Evolutionary conservation across 805 yeast genomes (phyloP).

Genomic region (Ogataea populi-albae): DNA sequence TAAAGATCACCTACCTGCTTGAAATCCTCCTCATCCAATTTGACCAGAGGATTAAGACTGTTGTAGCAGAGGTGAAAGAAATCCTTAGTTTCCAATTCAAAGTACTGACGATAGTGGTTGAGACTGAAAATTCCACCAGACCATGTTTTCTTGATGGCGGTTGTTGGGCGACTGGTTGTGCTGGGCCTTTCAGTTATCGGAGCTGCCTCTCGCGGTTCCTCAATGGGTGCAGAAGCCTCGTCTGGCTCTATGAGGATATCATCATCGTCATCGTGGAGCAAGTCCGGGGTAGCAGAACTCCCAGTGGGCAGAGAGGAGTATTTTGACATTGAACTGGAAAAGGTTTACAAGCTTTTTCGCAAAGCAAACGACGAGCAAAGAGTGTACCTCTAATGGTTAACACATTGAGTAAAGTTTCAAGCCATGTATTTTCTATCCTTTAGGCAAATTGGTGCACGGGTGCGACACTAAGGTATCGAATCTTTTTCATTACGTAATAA

Average conservation of each 20-base stretch:
- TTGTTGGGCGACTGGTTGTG: not conserved
- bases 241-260: conserved; percentile 28
- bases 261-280: conserved; percentile 16
- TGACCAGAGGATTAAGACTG: conserved; percentile 55
- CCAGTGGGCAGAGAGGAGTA: too few relatives aligned
- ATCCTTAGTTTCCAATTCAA: conserved; percentile 64
- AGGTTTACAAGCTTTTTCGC: too few relatives aligned
- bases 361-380: too few relatives aligned
- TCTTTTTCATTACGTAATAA: too few relatives aligned
- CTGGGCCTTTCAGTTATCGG: not conserved
- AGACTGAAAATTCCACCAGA: conserved; percentile 52
- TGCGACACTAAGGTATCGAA: too few relatives aligned
- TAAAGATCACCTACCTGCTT: conserved; percentile 64
- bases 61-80: conserved; percentile 52
- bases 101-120: conserved; percentile 60
- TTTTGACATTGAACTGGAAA: too few relatives aligned
- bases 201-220: too few relatives aligned
- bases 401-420: too few relatives aligned
- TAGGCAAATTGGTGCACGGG: too few relatives aligned
- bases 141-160: conserved; percentile 24
- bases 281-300: too few relatives aligned
- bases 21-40: conserved; percentile 34
- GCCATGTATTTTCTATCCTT: too few relatives aligned
- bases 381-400: too few relatives aligned
- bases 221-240: conserved; percentile 2